Percentiles rank a stretch among this genome's conserved stretches.
Evolutionary conservation across 169 alveolate genomes (phyloP).

Genomic region (Cyclospora cayetanensis): DNA sequence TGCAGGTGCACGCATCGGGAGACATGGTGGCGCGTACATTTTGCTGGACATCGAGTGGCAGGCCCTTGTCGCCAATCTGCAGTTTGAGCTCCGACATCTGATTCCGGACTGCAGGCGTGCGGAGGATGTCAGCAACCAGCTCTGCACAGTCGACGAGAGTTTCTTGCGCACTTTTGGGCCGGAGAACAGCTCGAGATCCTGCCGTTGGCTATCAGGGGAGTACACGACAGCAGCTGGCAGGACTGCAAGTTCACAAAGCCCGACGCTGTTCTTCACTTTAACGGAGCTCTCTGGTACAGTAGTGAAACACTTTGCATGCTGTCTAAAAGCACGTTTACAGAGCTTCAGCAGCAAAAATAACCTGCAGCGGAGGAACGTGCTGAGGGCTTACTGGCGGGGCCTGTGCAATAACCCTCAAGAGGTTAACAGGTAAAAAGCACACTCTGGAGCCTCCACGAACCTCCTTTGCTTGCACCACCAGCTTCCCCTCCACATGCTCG

Average conservation of each 20-base stretch:
- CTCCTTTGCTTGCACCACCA: slow-evolving; percentile 7
- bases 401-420: slow-evolving; percentile 52
- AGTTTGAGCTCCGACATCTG: slow-evolving; percentile 53
- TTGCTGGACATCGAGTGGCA: slow-evolving; percentile 39
- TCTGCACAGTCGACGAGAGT: slow-evolving; percentile 48
- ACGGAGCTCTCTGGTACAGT: no score
- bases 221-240: no score
- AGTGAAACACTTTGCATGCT: no score
- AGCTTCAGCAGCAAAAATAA: no score
- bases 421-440: slow-evolving; percentile 42
- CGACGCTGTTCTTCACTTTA: no score
- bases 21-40: slow-evolving; percentile 25
- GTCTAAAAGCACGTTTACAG: no score
- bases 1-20: no score
- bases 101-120: slow-evolving; percentile 46
- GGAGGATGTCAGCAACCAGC: slow-evolving; percentile 21
- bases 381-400: slow-evolving; percentile 15
- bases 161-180: slow-evolving; percentile 50
- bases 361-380: no score
- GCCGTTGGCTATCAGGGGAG: neutral
- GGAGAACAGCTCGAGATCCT: slow-evolving; percentile 18
- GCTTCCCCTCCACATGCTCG: slow-evolving; percentile 30
- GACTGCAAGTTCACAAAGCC: no score
- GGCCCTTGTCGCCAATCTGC: slow-evolving; percentile 56
- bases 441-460: slow-evolving; percentile 55